Evolutionary conservation across 2,329 filamentous ascomycete species (phyloP).

Genomic region (Neofusicoccum kwambonambiense): DNA sequence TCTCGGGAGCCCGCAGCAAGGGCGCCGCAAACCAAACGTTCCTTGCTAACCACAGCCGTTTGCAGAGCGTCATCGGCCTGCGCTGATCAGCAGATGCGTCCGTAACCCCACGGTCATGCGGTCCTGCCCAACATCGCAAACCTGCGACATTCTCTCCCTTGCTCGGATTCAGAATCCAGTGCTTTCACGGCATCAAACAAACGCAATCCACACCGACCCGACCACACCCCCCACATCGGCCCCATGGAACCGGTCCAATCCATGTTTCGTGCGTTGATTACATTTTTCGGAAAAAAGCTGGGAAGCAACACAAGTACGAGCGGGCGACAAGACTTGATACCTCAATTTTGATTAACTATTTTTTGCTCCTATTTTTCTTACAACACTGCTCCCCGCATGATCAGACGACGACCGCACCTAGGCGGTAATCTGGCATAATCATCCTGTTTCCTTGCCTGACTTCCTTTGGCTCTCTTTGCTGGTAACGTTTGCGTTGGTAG

Average conservation of each 20-base stretch:
- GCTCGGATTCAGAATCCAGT: neutral
- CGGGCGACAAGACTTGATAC: conserved; percentile 5
- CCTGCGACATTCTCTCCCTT: conserved; percentile 3
- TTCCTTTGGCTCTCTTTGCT: neutral
- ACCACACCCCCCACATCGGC: neutral
- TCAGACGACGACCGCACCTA: neutral
- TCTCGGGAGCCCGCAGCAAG: conserved; percentile 9
- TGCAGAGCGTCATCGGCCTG: conserved; percentile 78
- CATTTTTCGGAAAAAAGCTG: conserved; percentile 1
- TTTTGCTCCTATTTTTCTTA: neutral
- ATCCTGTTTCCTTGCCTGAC: neutral
- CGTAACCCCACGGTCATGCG: neutral
- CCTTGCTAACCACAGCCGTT: conserved; percentile 21
- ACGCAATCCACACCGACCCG: neutral
- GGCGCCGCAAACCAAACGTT: neutral
- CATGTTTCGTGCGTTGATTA: neutral
- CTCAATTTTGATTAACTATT: neutral
- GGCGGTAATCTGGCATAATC: neutral
- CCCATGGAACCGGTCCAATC: neutral
- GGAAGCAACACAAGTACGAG: conserved; percentile 1
- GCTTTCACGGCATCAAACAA: neutral
- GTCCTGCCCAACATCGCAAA: neutral
- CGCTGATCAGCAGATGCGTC: conserved; percentile 50
- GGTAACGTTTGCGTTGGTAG: neutral
- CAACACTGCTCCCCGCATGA: neutral